Percentiles rank a stretch among this genome's conserved stretches.
Conservation (phyloP, 352 stramenopile species). For the Globisporangium canariense region DNA sequence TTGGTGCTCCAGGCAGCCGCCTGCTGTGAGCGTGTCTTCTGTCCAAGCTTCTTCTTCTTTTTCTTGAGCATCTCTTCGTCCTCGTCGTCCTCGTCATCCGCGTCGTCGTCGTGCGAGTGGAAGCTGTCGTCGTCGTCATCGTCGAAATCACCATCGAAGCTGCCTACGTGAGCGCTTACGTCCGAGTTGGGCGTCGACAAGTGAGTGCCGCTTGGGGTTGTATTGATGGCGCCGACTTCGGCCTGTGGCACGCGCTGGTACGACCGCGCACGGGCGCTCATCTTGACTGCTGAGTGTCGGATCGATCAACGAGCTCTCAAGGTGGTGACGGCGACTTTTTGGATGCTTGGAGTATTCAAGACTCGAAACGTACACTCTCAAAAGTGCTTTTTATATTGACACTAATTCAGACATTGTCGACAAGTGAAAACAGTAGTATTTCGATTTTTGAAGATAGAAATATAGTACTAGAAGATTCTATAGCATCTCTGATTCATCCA, state of each 20-base stretch:
- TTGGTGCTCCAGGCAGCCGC: slow-evolving; percentile 66
- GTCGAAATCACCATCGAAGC: slow-evolving; percentile 34
- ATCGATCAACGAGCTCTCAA: neutral
- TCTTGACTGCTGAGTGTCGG: neutral
- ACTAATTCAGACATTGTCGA: no score
- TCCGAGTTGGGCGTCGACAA: slow-evolving; percentile 14
- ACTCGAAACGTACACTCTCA: neutral
- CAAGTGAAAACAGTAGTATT: no score
- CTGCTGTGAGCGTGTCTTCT: slow-evolving; percentile 33
- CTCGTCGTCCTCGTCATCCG: slow-evolving; percentile 24
- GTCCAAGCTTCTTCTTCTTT: slow-evolving; percentile 19
- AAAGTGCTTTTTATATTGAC: no score
- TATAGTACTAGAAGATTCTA: no score
- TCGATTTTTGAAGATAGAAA: no score
- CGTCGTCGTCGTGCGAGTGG: slow-evolving; percentile 22
- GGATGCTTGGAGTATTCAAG: neutral
- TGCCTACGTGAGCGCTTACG: slow-evolving; percentile 21
- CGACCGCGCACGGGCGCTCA: slow-evolving; percentile 17
- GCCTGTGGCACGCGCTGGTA: slow-evolving; percentile 57
- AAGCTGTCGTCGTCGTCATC: slow-evolving; percentile 25
- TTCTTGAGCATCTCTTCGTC: slow-evolving; percentile 32
- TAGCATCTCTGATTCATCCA: neutral
- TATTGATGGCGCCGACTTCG: slow-evolving; percentile 16
- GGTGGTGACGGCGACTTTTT: neutral
- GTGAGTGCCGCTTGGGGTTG: neutral